Conservation (phyloP, 768 basidiomycete genomes). For the Serendipita sp. region DNA sequence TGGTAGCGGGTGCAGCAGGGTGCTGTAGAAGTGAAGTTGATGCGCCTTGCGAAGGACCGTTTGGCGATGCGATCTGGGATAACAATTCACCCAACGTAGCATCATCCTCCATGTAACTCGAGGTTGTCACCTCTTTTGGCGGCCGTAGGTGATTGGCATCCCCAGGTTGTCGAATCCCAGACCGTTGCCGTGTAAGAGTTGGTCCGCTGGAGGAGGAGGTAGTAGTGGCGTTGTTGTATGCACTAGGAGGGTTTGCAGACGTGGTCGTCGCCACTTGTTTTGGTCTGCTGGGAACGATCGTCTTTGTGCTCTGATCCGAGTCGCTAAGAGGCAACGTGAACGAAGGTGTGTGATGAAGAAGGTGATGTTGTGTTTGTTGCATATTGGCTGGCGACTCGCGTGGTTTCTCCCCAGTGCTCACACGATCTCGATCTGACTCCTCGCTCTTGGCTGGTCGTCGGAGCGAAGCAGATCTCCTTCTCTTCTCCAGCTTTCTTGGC, state of each 20-base stretch:
- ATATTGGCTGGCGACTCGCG: background rate
- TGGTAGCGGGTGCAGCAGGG: background rate
- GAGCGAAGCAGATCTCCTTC: background rate
- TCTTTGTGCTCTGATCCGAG: conserved; percentile 3
- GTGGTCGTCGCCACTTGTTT: background rate
- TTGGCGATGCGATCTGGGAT: background rate
- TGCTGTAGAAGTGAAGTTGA: background rate
- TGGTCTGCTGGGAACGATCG: background rate
- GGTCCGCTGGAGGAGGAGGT: background rate
- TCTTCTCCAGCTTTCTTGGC: background rate
- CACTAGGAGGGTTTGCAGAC: background rate
- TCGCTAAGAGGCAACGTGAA: background rate
- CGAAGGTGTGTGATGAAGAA: background rate
- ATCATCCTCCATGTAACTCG: background rate
- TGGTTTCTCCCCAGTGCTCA: background rate
- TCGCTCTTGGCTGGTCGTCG: background rate
- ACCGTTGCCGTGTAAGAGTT: conserved; percentile 1
- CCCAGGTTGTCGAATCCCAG: conserved; percentile 1
- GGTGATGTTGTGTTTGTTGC: background rate
- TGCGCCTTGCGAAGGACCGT: too few species aligned
- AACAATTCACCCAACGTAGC: background rate
- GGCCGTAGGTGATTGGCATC: conserved; percentile 5
- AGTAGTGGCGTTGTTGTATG: background rate
- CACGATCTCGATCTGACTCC: background rate
- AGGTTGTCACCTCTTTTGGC: background rate